Conservation (phyloP, 768 basidiomycete species). For the Leccinum broughii region DNA sequence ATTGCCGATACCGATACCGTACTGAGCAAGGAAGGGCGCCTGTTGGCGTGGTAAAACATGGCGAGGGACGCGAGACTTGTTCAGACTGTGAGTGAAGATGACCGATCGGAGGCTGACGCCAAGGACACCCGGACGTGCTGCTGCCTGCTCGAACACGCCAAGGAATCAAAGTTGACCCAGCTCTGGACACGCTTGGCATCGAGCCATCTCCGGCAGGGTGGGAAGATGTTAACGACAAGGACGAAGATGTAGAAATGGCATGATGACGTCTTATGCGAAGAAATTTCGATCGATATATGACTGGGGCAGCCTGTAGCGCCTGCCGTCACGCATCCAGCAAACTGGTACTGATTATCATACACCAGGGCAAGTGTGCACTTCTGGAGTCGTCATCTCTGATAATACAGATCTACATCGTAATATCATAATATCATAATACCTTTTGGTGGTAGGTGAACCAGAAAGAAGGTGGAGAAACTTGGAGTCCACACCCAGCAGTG, state of each 20-base stretch:
- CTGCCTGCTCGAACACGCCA: conserved; percentile 65
- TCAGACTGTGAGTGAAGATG: conserved; percentile 52
- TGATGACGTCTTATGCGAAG: conserved; percentile 19
- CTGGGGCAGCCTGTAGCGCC: too few species aligned
- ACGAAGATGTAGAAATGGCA: conserved; percentile 57
- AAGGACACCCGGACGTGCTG: conserved; percentile 76
- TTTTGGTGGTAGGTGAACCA: background rate
- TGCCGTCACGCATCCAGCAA: too few species aligned
- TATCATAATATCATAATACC: background rate
- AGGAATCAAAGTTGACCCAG: conserved; percentile 55
- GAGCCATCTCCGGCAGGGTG: conserved; percentile 47
- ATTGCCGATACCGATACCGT: conserved; percentile 38
- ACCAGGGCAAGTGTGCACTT: too few species aligned
- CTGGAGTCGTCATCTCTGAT: too few species aligned
- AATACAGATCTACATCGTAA: background rate
- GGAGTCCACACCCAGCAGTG: background rate
- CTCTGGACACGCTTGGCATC: conserved; percentile 64
- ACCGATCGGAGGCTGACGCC: conserved; percentile 18
- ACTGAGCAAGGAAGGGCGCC: conserved; percentile 36
- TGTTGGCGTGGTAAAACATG: conserved; percentile 71
- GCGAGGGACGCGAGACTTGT: conserved; percentile 70
- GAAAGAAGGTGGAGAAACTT: background rate
- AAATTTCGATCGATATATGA: too few species aligned
- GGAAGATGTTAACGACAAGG: conserved; percentile 28
- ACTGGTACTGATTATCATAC: too few species aligned